Evolutionary conservation across 31 red algal genomes (phyloP).

Genomic region (Odonthalia washingtoniensis): DNA sequence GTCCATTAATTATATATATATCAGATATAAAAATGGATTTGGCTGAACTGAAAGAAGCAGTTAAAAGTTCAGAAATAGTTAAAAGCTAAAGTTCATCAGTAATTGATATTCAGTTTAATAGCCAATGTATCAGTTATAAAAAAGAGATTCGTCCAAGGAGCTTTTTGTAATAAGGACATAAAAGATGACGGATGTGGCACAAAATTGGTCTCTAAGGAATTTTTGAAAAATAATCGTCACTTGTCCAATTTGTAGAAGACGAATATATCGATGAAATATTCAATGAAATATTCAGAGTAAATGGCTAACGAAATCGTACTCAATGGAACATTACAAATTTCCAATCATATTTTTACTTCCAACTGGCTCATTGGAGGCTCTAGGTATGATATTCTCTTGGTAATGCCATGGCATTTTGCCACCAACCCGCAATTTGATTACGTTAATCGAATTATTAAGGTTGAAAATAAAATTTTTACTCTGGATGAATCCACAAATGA

Average conservation of each 20-base stretch:
- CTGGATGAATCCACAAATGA: too few relatives aligned
- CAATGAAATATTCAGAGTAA: not conserved
- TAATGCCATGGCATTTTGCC: slow-evolving; percentile 22
- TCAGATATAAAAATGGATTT: not conserved
- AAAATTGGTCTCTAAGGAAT: slow-evolving; percentile 22
- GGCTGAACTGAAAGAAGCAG: not conserved
- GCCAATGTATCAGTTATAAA: not conserved
- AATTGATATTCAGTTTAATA: slow-evolving; percentile 21
- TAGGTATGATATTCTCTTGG: slow-evolving; percentile 31
- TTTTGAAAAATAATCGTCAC: not conserved
- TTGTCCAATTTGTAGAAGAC: not conserved
- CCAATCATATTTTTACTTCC: slow-evolving; percentile 1
- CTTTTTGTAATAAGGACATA: slow-evolving; percentile 4
- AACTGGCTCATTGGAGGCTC: not conserved
- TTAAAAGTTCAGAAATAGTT: not conserved
- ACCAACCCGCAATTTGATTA: slow-evolving; percentile 30
- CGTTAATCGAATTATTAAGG: not conserved
- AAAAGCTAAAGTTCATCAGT: not conserved
- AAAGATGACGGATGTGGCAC: slow-evolving; percentile 59
- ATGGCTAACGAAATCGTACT: not conserved
- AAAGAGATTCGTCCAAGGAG: slow-evolving; percentile 25
- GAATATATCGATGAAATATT: slow-evolving; percentile 5
- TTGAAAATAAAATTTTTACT: too few relatives aligned
- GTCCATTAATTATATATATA: not conserved
- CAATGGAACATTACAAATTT: slow-evolving; percentile 30